Evolutionary conservation across 192 early-diverging fungal species (phyloP), one percentile per base, ranked within the genome.

Genomic region (Backusella parvicylindrica): DNA sequence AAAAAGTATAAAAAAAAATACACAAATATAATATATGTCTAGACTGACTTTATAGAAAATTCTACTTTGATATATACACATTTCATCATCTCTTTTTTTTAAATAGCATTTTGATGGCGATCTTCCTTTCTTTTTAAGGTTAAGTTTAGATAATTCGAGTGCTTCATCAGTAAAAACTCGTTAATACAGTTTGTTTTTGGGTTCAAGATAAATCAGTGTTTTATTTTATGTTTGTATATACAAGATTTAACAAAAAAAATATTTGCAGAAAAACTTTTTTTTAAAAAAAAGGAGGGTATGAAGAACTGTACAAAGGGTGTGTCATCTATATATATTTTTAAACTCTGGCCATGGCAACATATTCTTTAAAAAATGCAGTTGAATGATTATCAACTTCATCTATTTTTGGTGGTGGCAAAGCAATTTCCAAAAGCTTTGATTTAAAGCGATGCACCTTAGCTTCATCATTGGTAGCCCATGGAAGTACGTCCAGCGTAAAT

Each of bases 301-400:
- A 50, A 43, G 12, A 43, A 50, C 49, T 50, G 53, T 60, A 60
- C 53, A 60, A 47, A 18, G 6, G 1, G 16, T 47, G 12, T 43
- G 15, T 15, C 2, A 15, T 43, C 8, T 60, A 30, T 60, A 30
- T 21, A 0, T 32, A 32, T 32, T 35, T 23, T 21, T 73, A 73
- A 43, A 43, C 56, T 43, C 50, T 65, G 9, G 77, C 77, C 35
- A 78, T 41, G 60, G 30, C 33, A 32, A 72, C 71, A 41, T 68
- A 78, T 35, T 49, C 40, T n/a, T 56, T 40, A 67, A 78, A 78
- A 36, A 73, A 73, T 13, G 63, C 43, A 31, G n/a, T 36, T 37
- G 77, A 50, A 21, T 66, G 71, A 43, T 68, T 28, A 38, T 68
- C 64, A 18, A 49, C 50, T 30, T 67, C 38, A 40, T 73, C 64